Evolutionary conservation across 2,329 filamentous ascomycete genomes (phyloP).

Genomic region (Aquanectria penicillioides): DNA sequence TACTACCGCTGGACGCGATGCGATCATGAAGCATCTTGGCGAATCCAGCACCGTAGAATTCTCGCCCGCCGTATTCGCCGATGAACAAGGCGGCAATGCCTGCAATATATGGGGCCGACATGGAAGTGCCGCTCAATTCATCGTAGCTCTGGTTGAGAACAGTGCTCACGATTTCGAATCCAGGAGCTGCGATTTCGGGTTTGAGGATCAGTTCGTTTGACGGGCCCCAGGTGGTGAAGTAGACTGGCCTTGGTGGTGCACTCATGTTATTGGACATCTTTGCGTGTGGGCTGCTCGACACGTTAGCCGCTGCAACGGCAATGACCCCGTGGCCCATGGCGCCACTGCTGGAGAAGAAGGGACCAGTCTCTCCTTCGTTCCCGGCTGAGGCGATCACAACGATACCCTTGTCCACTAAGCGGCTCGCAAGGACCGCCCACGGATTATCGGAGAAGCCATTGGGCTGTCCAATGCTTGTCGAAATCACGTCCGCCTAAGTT

Average conservation of each 20-base stretch:
- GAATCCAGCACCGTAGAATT: conserved; percentile 48
- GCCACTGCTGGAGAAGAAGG: conserved; percentile 55
- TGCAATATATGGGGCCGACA: conserved; percentile 65
- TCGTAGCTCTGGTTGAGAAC: conserved; percentile 55
- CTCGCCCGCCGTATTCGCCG: conserved; percentile 52
- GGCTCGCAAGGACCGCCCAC: conserved; percentile 53
- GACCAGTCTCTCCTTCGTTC: conserved; percentile 59
- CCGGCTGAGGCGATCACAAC: conserved; percentile 62
- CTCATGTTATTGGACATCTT: conserved; percentile 40
- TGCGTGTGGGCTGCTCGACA: conserved; percentile 54
- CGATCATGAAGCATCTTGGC: conserved; percentile 46
- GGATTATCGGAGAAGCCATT: conserved; percentile 54
- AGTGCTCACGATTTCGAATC: conserved; percentile 61
- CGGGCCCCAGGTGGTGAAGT: conserved; percentile 62
- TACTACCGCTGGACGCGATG: conserved; percentile 48
- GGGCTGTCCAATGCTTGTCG: conserved; percentile 50
- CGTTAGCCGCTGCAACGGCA: conserved; percentile 50
- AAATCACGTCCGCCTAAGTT: conserved; percentile 59
- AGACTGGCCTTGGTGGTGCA: conserved; percentile 49
- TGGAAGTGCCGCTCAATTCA: conserved; percentile 63
- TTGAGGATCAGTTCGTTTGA: conserved; percentile 62
- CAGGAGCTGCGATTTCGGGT: conserved; percentile 61
- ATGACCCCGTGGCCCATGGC: conserved; percentile 47
- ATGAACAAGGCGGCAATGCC: conserved; percentile 61
- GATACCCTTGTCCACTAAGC: conserved; percentile 56